Conservation (phyloP, 1,284 basidiomycete species). For the Cryptococcus floricola region DNA sequence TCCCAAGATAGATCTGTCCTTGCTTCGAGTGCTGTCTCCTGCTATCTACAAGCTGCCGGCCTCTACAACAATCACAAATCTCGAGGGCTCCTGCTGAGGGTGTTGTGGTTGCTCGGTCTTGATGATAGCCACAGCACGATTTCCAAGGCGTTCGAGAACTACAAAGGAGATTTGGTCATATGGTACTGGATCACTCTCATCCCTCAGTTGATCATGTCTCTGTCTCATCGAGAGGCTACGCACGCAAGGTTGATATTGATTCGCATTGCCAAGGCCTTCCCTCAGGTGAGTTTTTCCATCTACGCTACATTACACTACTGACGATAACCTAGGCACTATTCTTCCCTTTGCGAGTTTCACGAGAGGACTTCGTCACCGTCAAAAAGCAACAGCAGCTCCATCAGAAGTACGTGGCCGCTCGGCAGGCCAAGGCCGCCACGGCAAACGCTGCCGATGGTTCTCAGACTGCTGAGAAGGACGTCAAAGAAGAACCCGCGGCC, state of each 20-base stretch:
- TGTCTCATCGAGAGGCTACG: constrained; percentile 87
- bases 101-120: constrained; percentile 93
- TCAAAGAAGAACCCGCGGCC: constrained; percentile 26
- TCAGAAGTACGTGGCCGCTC: constrained; percentile 20
- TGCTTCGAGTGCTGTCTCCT: constrained; percentile 90
- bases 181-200: constrained; percentile 99
- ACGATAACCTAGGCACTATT: constrained; percentile 70
- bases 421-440: constrained; percentile 46
- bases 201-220: constrained; percentile 87
- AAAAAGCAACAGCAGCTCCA: constrained; percentile 46
- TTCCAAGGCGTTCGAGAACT: constrained; percentile 87
- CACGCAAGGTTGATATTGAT: constrained; percentile 87
- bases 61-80: constrained; percentile 94
- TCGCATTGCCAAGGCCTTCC: constrained; percentile 86
- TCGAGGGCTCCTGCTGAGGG: constrained; percentile 82
- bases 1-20: constrained; percentile 55
- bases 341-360: constrained; percentile 87
- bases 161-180: constrained; percentile 92
- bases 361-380: constrained; percentile 69
- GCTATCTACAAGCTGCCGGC: constrained; percentile 96
- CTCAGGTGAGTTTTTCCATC: constrained; percentile 62
- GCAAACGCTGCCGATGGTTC: constrained; percentile 50
- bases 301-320: neutral
- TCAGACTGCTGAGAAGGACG: constrained; percentile 17
- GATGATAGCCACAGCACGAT: constrained; percentile 73